Base-by-base conservation (phyloP, 2,329 filamentous ascomycete genomes). In the Trichophyton verrucosum region DNA sequence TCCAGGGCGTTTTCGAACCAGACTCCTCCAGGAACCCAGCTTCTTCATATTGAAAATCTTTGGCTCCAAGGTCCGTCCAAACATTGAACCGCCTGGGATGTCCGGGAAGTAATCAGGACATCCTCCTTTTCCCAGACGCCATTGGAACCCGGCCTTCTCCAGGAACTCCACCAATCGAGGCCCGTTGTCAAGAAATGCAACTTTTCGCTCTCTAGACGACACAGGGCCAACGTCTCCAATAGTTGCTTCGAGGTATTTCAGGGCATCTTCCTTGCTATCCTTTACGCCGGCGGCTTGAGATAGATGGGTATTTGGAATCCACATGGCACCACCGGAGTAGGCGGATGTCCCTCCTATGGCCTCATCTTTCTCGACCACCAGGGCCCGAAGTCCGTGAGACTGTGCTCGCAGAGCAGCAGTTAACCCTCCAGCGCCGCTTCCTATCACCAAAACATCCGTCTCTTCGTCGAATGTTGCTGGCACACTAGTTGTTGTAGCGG, bases 31-130 rank as follows among this genome's bases (percentile, higher is more conserved):
- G 5, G 59, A 59, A 2, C 69, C 69, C 3, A 72, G 65, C 59
- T 65, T 62, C 22, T 65, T 66, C 8, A 65, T 44, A 60, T 72
- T 65, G 57, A 72, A 72, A 20, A 65, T 56, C n/a, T 58, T 62
- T 0, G 66, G 62, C 63, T 73, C 70, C 27, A 72, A 64, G 3
- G 65, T 67, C 20, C 70, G 63, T 4, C 69, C 71, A 1, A 63
- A 65, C 1, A 49, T 56, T 44, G 62, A 58, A 1, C 65, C 65
- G 11, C 69, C 70, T 1, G 66, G 64, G 8, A 61, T 49, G 22
- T 67, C 57, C 24, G 68, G 68, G 58, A 69, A 70, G 60, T 73
- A 74, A 64, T 73, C 72, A 2, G 71, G 71, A 63, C 70, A 71
- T 3, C 64, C 64, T 6, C 60, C 58, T 13, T 63, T 66, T 13